Evolutionary conservation across 2,329 filamentous ascomycete genomes (phyloP), one percentile per base, ranked within the genome.

Genomic region (Curvularia hawaiiensis): DNA sequence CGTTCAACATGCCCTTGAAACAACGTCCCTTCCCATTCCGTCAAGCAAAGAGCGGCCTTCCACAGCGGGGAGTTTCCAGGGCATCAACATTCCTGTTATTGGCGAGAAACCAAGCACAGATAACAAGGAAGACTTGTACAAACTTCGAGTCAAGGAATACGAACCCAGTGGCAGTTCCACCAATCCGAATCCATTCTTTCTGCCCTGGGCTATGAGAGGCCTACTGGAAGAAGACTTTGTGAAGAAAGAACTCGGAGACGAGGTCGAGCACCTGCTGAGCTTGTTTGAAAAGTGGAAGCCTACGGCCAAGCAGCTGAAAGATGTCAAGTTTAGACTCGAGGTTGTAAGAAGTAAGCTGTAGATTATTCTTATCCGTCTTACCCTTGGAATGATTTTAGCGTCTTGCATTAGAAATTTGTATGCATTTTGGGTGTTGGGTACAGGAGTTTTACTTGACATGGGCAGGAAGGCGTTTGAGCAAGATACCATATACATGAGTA

Each of bases 251-350:
- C 79, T 96, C 18, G 86, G 86, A 31, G 78, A 83, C 1, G 95
- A 99, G 78, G 92, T 91, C 7, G 85, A 85, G 59, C 85, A 92
- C 70, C 77, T 99, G 50, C 80, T 99, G n/a, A 82, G 82, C 58
- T 88, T 96, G 75, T 99, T 98, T 76, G 93, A 98, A 73, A 87
- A 91, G 52, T 99, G 95, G 95, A 93, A 90, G 71, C 95, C 95
- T 0, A 84, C 82, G 0, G 96, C 88, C 8, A 99, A 98, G 79
- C 90, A 90, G 43, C 79, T 99, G 56, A 97, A 95, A 78, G 95
- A 99, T 77, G 93, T 99, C 46, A 96, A 96, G 77, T 98, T 96
- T 77, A 84, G 95, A 60, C 81, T 99, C 20, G 95, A 98, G 78
- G 94, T 90, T 3, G 91, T 99, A 44, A 85, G 91, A 69, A 97